Evolutionary conservation across 2,329 filamentous ascomycete genomes (phyloP).

Genomic region (Trichoderma guizhouense): DNA sequence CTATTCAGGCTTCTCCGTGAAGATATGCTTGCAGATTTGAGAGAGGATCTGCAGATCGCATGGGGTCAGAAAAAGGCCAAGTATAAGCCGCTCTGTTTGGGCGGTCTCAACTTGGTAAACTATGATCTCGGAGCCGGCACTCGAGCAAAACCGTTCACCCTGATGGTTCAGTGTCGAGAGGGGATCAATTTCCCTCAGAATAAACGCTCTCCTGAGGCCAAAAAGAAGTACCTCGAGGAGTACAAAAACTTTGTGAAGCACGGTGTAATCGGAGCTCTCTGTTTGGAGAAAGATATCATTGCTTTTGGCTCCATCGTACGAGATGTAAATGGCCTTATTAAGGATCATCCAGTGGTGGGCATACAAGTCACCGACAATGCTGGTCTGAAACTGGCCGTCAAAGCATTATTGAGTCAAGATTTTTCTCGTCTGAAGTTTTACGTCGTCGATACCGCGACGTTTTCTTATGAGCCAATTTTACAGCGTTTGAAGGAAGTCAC

Average conservation of each 20-base stretch:
- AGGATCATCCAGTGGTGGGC: constrained; percentile 44
- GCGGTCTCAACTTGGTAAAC: constrained; percentile 35
- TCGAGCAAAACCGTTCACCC: constrained; percentile 31
- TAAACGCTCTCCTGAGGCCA: constrained; percentile 26
- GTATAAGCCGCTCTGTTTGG: constrained; percentile 40
- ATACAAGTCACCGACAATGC: constrained; percentile 49
- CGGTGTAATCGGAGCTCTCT: constrained; percentile 58
- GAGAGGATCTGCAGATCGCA: constrained; percentile 55
- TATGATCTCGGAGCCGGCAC: constrained; percentile 36
- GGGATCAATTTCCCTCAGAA: constrained; percentile 44
- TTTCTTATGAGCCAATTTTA: constrained; percentile 67
- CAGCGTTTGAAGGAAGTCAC: constrained; percentile 53
- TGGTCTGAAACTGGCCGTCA: constrained; percentile 46
- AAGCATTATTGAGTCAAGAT: constrained; percentile 35
- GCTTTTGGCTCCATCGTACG: constrained; percentile 60
- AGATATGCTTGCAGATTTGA: constrained; percentile 65
- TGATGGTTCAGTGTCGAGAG: constrained; percentile 40
- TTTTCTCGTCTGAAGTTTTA: constrained; percentile 43
- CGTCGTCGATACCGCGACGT: constrained; percentile 62
- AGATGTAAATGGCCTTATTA: constrained; percentile 43
- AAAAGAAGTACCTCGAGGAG: constrained; percentile 45
- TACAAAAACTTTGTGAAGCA: constrained; percentile 54
- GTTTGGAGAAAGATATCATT: constrained; percentile 48
- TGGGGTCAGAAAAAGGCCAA: constrained; percentile 46
- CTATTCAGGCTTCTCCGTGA: constrained; percentile 70